These are phyloP conservation scores for Luffa acutangula DNA, from an alignment of 306 rosid species.

Conservation along the genomic window DNA sequence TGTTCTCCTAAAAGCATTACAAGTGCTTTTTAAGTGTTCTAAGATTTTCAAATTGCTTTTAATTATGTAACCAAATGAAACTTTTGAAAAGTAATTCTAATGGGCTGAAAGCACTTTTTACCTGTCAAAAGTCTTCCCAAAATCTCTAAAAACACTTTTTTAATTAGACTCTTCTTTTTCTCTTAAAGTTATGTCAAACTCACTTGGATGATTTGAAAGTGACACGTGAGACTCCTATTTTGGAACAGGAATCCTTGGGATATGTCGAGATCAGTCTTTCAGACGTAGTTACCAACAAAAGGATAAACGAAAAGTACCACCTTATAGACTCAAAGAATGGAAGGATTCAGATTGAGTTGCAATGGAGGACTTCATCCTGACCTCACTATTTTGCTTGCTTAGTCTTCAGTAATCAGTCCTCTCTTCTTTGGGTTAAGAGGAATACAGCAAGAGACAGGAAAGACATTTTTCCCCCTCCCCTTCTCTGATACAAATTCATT, in stretches of 20 bases:
- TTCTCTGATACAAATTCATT: neutral
- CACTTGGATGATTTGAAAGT: neutral
- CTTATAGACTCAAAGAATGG: slow-evolving; percentile 94
- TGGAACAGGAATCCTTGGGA: slow-evolving; percentile 64
- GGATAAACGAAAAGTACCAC: slow-evolving; percentile 71
- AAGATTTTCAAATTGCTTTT: too few species aligned
- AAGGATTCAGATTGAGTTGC: slow-evolving; percentile 67
- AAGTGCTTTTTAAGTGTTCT: too few species aligned
- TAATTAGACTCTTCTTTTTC: too few species aligned
- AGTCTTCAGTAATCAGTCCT: neutral
- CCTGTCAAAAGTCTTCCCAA: too few species aligned
- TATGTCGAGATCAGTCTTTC: slow-evolving; percentile 52
- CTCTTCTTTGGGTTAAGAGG: neutral
- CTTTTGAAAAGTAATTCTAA: too few species aligned
- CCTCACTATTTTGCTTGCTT: neutral
- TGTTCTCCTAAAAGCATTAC: too few species aligned
- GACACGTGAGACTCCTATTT: neutral
- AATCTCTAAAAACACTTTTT: too few species aligned
- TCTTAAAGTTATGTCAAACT: neutral
- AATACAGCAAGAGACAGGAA: neutral
- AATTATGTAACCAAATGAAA: too few species aligned
- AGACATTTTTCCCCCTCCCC: neutral
- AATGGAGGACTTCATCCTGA: slow-evolving; percentile 60
- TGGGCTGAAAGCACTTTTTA: neutral
- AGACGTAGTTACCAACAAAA: slow-evolving; percentile 61